Evolutionary conservation across 345 rosid genomes (phyloP).

Genomic region (Hirschfeldia incana): DNA sequence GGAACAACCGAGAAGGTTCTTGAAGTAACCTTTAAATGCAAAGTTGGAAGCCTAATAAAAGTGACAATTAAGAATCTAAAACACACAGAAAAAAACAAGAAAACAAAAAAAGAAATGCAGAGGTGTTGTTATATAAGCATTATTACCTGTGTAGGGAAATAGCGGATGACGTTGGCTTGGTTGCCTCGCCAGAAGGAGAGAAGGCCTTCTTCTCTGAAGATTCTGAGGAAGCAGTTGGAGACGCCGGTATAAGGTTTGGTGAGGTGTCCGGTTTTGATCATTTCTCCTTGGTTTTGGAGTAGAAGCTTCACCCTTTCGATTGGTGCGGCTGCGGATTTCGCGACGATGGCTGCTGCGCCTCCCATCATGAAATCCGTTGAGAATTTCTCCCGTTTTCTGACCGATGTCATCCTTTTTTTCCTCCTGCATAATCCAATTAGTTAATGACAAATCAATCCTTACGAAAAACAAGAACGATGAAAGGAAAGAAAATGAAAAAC

Average conservation of each 20-base stretch:
- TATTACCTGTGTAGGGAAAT: slow-evolving; percentile 76
- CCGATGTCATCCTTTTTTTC: slow-evolving; percentile 34
- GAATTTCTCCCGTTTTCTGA: slow-evolving; percentile 58
- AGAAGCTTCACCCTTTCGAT: slow-evolving; percentile 93
- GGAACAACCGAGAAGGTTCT: slow-evolving; percentile 66
- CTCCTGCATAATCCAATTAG: slow-evolving; percentile 14
- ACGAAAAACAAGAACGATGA: no score
- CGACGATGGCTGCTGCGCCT: slow-evolving; percentile 69
- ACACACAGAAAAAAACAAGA: background rate
- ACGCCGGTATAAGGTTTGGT: slow-evolving; percentile 62
- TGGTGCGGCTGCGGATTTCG: slow-evolving; percentile 86
- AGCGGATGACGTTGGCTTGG: slow-evolving; percentile 87
- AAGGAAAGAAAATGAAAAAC: slow-evolving; percentile 16
- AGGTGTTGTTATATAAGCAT: no score
- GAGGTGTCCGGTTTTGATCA: slow-evolving; percentile 78
- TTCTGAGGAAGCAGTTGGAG: slow-evolving; percentile 69
- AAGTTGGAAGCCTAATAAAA: slow-evolving; percentile 88
- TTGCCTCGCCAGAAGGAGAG: slow-evolving; percentile 92
- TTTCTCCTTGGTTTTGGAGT: slow-evolving; percentile 92
- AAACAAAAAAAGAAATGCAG: no score
- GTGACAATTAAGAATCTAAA: slow-evolving; percentile 22
- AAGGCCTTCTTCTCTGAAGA: slow-evolving; percentile 79
- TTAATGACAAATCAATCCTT: background rate
- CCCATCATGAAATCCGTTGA: slow-evolving; percentile 79
- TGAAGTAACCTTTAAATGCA: slow-evolving; percentile 95